Evolutionary conservation across 2,329 filamentous ascomycete genomes (phyloP).

Genomic region (Fusarium brachygibbosum): DNA sequence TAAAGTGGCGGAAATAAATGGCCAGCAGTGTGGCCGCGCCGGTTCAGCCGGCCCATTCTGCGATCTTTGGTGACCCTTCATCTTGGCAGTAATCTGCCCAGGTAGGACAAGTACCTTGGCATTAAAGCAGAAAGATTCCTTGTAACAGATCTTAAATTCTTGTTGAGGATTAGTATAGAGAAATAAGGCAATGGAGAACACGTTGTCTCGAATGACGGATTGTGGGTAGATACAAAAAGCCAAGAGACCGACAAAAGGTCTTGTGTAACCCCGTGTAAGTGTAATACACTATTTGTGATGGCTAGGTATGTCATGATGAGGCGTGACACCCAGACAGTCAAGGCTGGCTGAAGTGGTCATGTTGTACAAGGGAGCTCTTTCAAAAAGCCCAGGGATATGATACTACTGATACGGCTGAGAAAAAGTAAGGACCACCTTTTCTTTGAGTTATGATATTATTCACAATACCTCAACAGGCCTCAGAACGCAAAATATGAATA

Average conservation of each 20-base stretch:
- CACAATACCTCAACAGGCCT: too few relatives aligned
- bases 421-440: not conserved
- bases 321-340: not conserved
- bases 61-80: not conserved
- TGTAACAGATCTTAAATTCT: not conserved
- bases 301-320: not conserved
- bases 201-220: not conserved
- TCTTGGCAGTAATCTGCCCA: not conserved
- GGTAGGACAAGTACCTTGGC: not conserved
- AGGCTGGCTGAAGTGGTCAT: not conserved
- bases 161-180: not conserved
- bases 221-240: not conserved
- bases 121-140: not conserved
- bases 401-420: not conserved
- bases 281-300: not conserved
- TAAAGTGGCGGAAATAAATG: constrained; percentile 19
- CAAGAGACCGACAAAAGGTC: not conserved
- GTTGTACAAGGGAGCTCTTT: not conserved
- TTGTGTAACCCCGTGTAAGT: not conserved
- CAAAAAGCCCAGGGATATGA: not conserved
- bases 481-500: not conserved
- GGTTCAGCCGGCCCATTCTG: not conserved
- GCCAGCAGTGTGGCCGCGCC: not conserved
- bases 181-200: not conserved
- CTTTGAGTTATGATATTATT: too few relatives aligned